These are phyloP conservation scores for Urostyla sp. DNA, from an alignment of 73 alveolate species.

Conservation along the genomic window DNA sequence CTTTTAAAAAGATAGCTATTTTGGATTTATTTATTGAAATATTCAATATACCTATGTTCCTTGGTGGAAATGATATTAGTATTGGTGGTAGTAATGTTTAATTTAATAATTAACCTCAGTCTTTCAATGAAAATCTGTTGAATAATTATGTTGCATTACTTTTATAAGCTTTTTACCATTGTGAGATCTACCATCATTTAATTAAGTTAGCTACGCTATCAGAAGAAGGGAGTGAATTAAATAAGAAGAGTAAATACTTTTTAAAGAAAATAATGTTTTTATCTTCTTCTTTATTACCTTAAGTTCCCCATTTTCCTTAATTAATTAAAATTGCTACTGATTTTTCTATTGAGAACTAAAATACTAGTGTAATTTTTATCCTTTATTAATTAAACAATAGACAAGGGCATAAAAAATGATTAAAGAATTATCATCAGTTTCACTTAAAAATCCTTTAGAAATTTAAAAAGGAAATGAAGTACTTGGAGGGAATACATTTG, in stretches of 20 bases:
- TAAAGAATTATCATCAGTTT: constrained; percentile 51
- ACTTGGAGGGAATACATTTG: constrained; percentile 30
- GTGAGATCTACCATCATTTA: constrained; percentile 63
- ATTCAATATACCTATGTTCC: constrained; percentile 61
- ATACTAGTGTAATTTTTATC: constrained; percentile 36
- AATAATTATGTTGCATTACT: constrained; percentile 65
- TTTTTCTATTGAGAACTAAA: constrained; percentile 45
- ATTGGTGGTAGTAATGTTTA: constrained; percentile 41
- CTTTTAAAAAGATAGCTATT: constrained; percentile 63
- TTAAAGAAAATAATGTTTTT: constrained; percentile 66
- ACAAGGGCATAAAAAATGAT: constrained; percentile 64
- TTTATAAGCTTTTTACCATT: constrained; percentile 49
- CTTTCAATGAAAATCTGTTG: constrained; percentile 50
- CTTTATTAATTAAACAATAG: not conserved
- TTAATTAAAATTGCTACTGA: constrained; percentile 69
- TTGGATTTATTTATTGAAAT: constrained; percentile 69
- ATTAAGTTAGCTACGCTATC: constrained; percentile 56
- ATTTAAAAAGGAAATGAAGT: constrained; percentile 38
- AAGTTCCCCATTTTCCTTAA: constrained; percentile 75
- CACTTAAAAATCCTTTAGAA: constrained; percentile 40
- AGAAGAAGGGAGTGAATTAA: constrained; percentile 53
- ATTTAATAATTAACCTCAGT: not conserved
- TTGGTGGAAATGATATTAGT: constrained; percentile 44
- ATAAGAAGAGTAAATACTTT: constrained; percentile 65
- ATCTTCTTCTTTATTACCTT: constrained; percentile 64